Evolutionary conservation across 176 grass and related monocot genomes (phyloP).

Genomic region (Eleusine indica): DNA sequence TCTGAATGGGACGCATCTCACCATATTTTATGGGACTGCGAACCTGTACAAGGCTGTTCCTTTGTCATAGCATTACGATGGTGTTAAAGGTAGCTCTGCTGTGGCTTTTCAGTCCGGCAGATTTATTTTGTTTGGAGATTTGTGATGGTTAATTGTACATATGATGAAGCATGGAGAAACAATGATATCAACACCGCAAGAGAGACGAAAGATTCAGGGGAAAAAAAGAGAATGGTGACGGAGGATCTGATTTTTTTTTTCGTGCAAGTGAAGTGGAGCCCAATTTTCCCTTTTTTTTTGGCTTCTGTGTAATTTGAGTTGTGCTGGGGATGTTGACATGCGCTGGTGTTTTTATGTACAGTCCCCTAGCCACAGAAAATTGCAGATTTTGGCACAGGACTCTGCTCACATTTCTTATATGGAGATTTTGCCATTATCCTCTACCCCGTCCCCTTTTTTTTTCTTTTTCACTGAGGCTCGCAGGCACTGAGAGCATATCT

Average conservation of each 20-base stretch:
- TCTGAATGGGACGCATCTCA: slow-evolving; percentile 76
- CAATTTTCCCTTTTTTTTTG: slow-evolving; percentile 4
- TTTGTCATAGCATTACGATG: slow-evolving; percentile 14
- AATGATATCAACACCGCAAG: slow-evolving; percentile 18
- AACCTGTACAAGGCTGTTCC: slow-evolving; percentile 77
- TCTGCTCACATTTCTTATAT: background rate
- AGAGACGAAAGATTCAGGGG: background rate
- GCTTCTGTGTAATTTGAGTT: slow-evolving; percentile 23
- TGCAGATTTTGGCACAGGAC: slow-evolving; percentile 5
- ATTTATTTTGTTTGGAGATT: slow-evolving; percentile 6
- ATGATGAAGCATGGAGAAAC: slow-evolving; percentile 40
- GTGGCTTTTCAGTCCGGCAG: background rate
- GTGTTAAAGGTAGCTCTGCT: background rate
- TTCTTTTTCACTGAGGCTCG: no score
- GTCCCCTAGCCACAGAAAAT: background rate
- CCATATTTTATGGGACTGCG: slow-evolving; percentile 77
- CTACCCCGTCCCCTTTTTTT: no score
- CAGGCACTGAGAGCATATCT: no score
- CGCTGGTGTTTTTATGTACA: slow-evolving; percentile 26
- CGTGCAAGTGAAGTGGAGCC: background rate
- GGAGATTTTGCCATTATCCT: background rate
- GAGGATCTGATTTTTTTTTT: background rate
- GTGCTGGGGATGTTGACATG: slow-evolving; percentile 13
- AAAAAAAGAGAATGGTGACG: background rate
- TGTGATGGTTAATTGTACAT: slow-evolving; percentile 48